Evolutionary conservation across 148 eudicot genomes (phyloP).

Genomic region (Persicaria maculosa): DNA sequence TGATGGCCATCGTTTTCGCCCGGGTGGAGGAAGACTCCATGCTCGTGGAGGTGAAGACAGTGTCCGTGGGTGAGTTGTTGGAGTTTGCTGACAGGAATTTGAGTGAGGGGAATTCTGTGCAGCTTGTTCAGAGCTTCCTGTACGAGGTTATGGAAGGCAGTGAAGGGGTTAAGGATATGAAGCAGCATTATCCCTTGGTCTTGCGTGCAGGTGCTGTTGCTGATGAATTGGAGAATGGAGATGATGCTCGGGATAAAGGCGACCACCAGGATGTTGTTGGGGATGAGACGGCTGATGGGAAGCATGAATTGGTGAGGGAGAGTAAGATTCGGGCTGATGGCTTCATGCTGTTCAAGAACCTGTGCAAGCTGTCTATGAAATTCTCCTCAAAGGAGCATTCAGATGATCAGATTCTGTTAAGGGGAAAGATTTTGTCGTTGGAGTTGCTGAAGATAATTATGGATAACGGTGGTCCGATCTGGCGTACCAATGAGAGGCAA

Average conservation of each 20-base stretch:
- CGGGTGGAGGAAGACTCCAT: conserved; percentile 61
- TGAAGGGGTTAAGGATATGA: conserved; percentile 28
- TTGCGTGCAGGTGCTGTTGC: background rate
- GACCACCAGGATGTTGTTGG: conserved; percentile 11
- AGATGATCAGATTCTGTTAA: conserved; percentile 83
- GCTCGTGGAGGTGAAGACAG: conserved; percentile 33
- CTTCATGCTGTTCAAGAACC: conserved; percentile 68
- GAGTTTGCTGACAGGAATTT: conserved; percentile 85
- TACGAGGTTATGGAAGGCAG: conserved; percentile 59
- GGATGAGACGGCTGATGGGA: conserved; percentile 25
- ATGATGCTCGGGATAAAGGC: conserved; percentile 19
- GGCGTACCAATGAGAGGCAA: conserved; percentile 91
- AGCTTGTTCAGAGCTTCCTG: conserved; percentile 61
- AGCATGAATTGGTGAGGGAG: conserved; percentile 21
- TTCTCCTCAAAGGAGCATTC: conserved; percentile 78
- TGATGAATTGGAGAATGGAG: conserved; percentile 18
- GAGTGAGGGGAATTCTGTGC: conserved; percentile 86
- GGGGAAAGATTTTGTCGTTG: conserved; percentile 86
- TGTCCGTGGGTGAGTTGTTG: conserved; percentile 58
- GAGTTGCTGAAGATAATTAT: conserved; percentile 85
- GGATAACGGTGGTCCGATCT: conserved; percentile 71
- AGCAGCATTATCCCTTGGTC: conserved; percentile 12
- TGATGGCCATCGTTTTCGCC: conserved; percentile 64
- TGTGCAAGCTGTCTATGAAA: conserved; percentile 95
- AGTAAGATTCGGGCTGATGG: conserved; percentile 79